These are phyloP conservation scores for Trichoderma guizhouense DNA, from an alignment of 2,329 filamentous ascomycete species.

Conservation along the genomic window DNA sequence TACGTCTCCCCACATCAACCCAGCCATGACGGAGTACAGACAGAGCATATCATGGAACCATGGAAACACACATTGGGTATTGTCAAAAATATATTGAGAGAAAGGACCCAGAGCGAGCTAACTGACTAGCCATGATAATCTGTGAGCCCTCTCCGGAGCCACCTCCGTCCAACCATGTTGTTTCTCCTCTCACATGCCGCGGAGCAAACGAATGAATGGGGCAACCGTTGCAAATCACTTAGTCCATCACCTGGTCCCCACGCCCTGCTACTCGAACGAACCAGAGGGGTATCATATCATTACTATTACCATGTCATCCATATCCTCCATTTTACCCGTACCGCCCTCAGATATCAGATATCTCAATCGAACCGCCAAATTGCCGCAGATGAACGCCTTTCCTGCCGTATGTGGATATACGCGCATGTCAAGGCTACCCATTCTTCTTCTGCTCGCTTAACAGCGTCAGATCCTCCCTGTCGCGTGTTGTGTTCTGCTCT, in stretches of 20 bases:
- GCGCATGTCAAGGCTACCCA: neutral
- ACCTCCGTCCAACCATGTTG: neutral
- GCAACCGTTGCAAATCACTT: neutral
- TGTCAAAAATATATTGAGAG: neutral
- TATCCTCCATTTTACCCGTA: neutral
- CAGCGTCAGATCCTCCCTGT: neutral
- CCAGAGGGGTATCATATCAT: constrained; percentile 14
- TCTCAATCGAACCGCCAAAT: neutral
- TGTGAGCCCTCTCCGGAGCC: neutral
- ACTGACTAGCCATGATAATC: neutral
- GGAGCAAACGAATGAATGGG: neutral
- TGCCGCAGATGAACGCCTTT: neutral
- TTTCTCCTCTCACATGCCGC: neutral
- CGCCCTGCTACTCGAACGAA: constrained; percentile 1
- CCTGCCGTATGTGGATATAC: neutral
- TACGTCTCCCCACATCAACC: neutral
- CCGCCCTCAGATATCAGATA: neutral
- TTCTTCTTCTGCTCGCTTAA: neutral
- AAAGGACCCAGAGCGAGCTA: neutral
- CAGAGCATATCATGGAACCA: neutral
- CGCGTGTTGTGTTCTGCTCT: neutral
- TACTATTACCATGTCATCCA: neutral
- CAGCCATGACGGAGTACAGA: neutral
- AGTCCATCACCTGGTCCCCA: neutral
- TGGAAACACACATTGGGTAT: neutral